Conservation (phyloP, 345 rosid species). For the Corymbia maculata region DNA sequence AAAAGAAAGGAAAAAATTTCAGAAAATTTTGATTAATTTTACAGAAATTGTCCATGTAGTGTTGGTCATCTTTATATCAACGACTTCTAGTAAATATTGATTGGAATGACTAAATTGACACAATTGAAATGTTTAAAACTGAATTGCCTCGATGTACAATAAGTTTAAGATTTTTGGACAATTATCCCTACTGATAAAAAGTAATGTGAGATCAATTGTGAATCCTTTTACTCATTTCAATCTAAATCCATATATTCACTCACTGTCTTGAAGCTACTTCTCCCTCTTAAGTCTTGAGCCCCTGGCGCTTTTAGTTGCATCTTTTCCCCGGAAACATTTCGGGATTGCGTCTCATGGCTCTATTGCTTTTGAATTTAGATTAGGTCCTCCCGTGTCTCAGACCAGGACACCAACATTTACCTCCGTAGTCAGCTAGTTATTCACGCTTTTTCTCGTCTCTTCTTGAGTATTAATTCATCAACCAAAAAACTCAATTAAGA, state of each 20-base stretch:
- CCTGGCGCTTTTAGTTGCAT: not conserved
- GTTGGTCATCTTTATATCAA: no score
- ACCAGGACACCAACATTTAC: not conserved
- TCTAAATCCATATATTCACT: not conserved
- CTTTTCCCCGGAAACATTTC: not conserved
- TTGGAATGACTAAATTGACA: no score
- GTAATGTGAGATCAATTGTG: not conserved
- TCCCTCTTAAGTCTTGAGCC: not conserved
- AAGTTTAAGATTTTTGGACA: no score
- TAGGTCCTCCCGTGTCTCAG: not conserved
- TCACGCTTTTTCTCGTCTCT: not conserved
- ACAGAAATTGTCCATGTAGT: rapidly evolving
- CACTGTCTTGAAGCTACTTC: not conserved
- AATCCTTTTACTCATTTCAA: not conserved
- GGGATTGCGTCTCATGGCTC: not conserved
- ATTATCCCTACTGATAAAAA: no score
- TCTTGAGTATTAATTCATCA: not conserved
- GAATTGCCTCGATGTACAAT: no score
- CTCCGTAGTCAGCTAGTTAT: not conserved
- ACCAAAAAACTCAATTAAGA: not conserved
- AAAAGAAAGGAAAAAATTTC: no score
- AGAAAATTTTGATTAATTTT: no score
- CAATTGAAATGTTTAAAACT: no score
- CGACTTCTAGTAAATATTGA: no score
- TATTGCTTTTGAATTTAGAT: not conserved